Percentiles rank a stretch among this genome's conserved stretches.
Evolutionary conservation across 2,329 filamentous ascomycete genomes (phyloP).

Genomic region (Fusarium sp.): DNA sequence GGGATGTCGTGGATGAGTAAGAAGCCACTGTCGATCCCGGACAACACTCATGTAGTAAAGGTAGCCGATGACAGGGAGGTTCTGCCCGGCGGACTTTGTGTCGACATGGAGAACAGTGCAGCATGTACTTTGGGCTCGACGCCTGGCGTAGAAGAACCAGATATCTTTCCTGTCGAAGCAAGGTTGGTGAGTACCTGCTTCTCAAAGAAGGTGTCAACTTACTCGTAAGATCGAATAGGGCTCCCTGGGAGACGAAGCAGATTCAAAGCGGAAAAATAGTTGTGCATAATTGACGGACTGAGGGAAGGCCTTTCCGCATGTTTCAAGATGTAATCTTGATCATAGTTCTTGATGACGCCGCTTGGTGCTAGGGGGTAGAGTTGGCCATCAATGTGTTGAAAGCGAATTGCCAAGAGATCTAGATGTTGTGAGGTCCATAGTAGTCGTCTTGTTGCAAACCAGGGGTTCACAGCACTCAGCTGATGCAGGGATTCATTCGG

Average conservation of each 20-base stretch:
- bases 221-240: neutral
- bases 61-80: neutral
- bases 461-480: neutral
- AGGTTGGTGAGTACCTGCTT: too few species aligned
- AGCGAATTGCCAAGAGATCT: neutral
- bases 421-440: neutral
- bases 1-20: neutral
- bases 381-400: neutral
- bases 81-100: rapidly evolving
- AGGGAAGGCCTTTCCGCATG: too few species aligned
- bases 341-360: too few species aligned
- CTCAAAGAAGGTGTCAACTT: neutral
- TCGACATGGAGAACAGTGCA: neutral
- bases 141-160: neutral
- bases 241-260: neutral
- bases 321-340: neutral
- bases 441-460: neutral
- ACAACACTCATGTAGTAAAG: neutral
- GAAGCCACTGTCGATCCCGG: neutral
- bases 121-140: neutral
- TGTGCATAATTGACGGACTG: too few species aligned
- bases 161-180: too few species aligned
- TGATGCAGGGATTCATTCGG: neutral
- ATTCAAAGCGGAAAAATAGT: neutral
- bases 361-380: neutral